Percentiles rank a stretch among this genome's conserved stretches.
phyloP scores from a whole-genome alignment of 116 monocot genomes.

The Papilionanthe hybrid region DNA sequence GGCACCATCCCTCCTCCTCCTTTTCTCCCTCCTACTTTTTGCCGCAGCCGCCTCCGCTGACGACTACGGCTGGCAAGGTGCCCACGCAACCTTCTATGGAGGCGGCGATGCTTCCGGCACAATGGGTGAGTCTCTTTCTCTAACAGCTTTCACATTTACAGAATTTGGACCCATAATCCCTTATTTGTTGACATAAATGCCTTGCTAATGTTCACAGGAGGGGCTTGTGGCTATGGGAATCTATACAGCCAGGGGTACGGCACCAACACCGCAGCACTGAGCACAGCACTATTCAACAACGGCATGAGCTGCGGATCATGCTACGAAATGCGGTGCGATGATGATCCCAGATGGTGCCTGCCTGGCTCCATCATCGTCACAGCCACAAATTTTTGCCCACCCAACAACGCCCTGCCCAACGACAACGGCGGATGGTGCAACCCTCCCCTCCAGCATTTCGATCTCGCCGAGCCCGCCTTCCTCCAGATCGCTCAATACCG shows the following conservation, averaged over 20 bases:
- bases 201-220: conserved; percentile 27
- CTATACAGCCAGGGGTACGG: conserved; percentile 82
- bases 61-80: conserved; percentile 20
- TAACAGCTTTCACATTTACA: neutral
- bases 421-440: conserved; percentile 88
- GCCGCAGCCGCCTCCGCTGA: neutral
- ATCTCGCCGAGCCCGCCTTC: conserved; percentile 68
- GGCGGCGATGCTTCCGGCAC: conserved; percentile 52
- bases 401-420: conserved; percentile 53
- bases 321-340: conserved; percentile 63
- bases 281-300: conserved; percentile 66
- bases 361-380: conserved; percentile 53
- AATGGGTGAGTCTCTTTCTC: conserved; percentile 31
- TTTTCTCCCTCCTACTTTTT: neutral
- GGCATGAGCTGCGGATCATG: conserved; percentile 78
- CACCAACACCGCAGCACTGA: conserved; percentile 67
- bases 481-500: conserved; percentile 62
- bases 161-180: neutral
- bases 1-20: conserved; percentile 13
- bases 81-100: conserved; percentile 47
- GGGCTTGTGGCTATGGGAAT: conserved; percentile 81
- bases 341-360: conserved; percentile 49
- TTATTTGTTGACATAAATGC: neutral
- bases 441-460: conserved; percentile 72
- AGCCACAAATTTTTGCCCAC: conserved; percentile 84